phyloP scores from a whole-genome alignment of 2,329 filamentous ascomycete genomes.

The Oidium heveae region DNA sequence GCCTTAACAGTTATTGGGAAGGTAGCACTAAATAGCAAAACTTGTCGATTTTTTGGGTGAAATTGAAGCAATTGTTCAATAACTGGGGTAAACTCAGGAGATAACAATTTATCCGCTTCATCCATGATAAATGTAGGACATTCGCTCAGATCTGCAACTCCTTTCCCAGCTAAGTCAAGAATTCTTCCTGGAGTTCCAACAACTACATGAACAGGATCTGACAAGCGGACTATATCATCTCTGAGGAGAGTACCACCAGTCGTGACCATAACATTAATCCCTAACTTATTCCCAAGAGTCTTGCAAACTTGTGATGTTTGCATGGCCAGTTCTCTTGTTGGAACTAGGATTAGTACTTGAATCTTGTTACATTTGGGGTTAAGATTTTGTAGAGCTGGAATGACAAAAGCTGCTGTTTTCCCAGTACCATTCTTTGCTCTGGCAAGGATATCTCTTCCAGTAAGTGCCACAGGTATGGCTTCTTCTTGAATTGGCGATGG shows the following conservation, averaged over 20 bases:
- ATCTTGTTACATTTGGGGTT: slow-evolving; percentile 94
- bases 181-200: slow-evolving; percentile 94
- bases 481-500: slow-evolving; percentile 98
- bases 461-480: slow-evolving; percentile 86
- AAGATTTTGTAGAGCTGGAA: slow-evolving; percentile 81
- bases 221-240: slow-evolving; percentile 87
- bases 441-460: slow-evolving; percentile 82
- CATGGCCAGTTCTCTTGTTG: slow-evolving; percentile 86
- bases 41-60: slow-evolving; percentile 89
- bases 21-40: slow-evolving; percentile 97
- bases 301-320: slow-evolving; percentile 99
- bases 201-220: slow-evolving; percentile 88
- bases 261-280: slow-evolving; percentile 97
- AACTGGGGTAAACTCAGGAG: slow-evolving; percentile 85
- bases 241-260: slow-evolving; percentile 87
- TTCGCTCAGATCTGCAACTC: slow-evolving; percentile 82
- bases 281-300: slow-evolving; percentile 87
- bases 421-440: slow-evolving; percentile 96
- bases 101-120: slow-evolving; percentile 93
- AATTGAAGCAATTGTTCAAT: slow-evolving; percentile 91
- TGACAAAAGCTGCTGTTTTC: slow-evolving; percentile 95
- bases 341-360: slow-evolving; percentile 86
- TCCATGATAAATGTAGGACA: slow-evolving; percentile 99
- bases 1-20: slow-evolving; percentile 93
- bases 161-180: slow-evolving; percentile 85